phyloP scores from a whole-genome alignment of 106 monocot genomes.

The Phalaenopsis equestris region DNA sequence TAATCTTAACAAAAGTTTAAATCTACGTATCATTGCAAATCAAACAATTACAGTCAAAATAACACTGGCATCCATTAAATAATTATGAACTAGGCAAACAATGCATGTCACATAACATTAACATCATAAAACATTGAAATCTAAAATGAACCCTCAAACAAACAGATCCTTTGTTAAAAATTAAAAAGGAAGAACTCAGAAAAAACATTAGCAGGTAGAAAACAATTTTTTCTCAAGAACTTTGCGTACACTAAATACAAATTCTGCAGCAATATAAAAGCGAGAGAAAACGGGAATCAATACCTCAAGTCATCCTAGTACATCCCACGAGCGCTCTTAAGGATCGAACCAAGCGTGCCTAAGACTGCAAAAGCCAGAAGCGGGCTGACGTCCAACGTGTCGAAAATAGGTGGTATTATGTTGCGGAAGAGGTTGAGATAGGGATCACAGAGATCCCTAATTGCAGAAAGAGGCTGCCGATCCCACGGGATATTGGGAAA shows the following conservation, averaged over 20 bases:
- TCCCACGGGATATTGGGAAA: slow-evolving; percentile 93
- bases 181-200: not conserved
- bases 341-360: slow-evolving; percentile 61
- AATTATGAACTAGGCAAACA: not conserved
- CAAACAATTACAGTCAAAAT: not conserved
- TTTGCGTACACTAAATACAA: not conserved
- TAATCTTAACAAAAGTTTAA: not conserved
- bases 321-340: slow-evolving; percentile 45
- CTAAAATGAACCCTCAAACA: not conserved
- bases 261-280: not conserved
- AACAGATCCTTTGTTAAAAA: not conserved
- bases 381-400: slow-evolving; percentile 72
- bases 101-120: not conserved
- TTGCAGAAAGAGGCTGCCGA: slow-evolving; percentile 76
- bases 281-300: not conserved
- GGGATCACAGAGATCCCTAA: slow-evolving; percentile 75
- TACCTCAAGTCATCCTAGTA: slow-evolving; percentile 5
- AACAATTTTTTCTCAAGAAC: not conserved
- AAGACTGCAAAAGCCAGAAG: slow-evolving; percentile 73
- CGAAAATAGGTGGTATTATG: slow-evolving; percentile 76
- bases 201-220: not conserved
- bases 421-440: slow-evolving; percentile 72
- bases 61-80: not conserved
- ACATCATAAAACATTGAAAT: not conserved
- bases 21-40: not conserved